phyloP scores from a whole-genome alignment of 768 basidiomycete genomes.

The Cystofilobasidium macerans region DNA sequence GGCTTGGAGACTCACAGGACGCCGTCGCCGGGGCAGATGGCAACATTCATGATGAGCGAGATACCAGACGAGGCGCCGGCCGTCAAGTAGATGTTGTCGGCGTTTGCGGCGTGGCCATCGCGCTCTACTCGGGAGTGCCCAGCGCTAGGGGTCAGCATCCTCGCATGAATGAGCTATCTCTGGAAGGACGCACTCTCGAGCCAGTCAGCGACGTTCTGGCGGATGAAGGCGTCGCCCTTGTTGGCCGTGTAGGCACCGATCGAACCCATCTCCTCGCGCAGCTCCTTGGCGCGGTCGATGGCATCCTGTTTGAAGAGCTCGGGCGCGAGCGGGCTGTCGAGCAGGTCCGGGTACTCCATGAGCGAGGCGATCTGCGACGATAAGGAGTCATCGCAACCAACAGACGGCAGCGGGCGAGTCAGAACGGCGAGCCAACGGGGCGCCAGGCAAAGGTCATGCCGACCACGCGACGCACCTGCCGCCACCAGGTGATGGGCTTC shows the following conservation, averaged over 20 bases:
- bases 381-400: no score
- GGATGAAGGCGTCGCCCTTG: conserved; percentile 80
- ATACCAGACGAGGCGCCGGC: conserved; percentile 90
- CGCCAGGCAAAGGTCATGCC: neutral
- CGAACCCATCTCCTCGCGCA: conserved; percentile 77
- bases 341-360: conserved; percentile 79
- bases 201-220: conserved; percentile 77
- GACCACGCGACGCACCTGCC: conserved; percentile 61
- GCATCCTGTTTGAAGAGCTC: conserved; percentile 76
- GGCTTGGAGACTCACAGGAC: conserved; percentile 29
- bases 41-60: conserved; percentile 41
- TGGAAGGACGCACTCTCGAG: conserved; percentile 54
- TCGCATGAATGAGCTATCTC: neutral
- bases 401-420: neutral
- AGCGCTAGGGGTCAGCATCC: neutral
- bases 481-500: conserved; percentile 75
- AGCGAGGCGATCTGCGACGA: conserved; percentile 64
- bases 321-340: conserved; percentile 53
- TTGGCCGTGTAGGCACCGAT: conserved; percentile 93
- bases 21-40: conserved; percentile 36
- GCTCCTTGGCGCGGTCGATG: conserved; percentile 64
- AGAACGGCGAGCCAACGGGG: conserved; percentile 6
- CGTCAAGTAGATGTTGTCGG: conserved; percentile 83
- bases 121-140: conserved; percentile 49
- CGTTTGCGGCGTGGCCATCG: conserved; percentile 74